Evolutionary conservation across 305 asterid species (phyloP).

Genomic region (Plantago lanceolata): DNA sequence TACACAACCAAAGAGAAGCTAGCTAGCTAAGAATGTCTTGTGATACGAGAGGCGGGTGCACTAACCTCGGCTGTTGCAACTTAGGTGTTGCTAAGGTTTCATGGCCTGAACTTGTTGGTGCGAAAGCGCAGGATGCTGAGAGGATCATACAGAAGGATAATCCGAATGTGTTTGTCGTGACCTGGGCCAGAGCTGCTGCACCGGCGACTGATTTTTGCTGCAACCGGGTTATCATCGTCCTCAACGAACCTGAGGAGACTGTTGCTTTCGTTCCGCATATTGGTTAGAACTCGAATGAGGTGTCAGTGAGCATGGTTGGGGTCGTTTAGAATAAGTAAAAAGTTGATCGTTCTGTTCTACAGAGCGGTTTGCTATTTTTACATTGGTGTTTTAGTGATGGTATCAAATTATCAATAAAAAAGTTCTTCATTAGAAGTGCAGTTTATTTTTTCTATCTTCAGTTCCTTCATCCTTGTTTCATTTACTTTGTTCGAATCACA

Average conservation of each 20-base stretch:
- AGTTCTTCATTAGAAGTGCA: no score
- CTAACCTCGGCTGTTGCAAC: background rate
- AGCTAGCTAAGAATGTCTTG: no score
- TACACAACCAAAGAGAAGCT: no score
- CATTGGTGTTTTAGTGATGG: no score
- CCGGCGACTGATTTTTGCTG: background rate
- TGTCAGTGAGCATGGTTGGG: no score
- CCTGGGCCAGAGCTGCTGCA: background rate
- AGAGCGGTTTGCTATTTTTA: no score
- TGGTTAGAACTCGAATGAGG: background rate
- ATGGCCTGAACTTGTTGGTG: slow-evolving; percentile 1
- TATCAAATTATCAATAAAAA: no score
- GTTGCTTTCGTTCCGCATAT: background rate
- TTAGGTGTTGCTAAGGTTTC: background rate
- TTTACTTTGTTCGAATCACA: no score
- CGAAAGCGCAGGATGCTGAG: slow-evolving; percentile 1
- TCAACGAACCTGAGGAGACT: background rate
- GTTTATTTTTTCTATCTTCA: no score
- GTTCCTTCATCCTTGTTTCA: no score
- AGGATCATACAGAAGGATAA: background rate
- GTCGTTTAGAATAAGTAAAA: no score
- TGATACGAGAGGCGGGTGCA: background rate
- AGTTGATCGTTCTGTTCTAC: no score
- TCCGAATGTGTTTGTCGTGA: background rate
- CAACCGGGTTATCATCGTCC: background rate